These are phyloP conservation scores for Castanopsis chinensis DNA, from an alignment of 306 rosid genomes.

Conservation along the genomic window DNA sequence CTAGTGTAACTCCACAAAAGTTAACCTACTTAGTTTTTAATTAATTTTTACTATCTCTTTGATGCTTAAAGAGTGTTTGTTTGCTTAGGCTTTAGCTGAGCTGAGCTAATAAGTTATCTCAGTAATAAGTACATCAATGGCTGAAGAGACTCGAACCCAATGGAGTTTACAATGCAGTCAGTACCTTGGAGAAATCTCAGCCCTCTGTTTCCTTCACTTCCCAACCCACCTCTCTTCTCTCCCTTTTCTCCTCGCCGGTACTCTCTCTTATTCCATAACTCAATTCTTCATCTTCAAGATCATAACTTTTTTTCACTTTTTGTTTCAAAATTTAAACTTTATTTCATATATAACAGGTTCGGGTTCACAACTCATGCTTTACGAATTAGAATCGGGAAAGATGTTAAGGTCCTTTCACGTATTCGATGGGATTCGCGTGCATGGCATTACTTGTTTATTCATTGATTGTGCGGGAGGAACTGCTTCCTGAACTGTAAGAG, in stretches of 20 bases:
- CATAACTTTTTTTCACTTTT: neutral
- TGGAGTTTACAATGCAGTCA: conserved; percentile 62
- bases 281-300: neutral
- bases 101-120: neutral
- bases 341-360: conserved; percentile 41
- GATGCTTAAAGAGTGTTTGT: no score
- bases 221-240: conserved; percentile 50
- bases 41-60: no score
- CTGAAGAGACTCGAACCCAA: conserved; percentile 23
- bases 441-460: conserved; percentile 53
- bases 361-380: conserved; percentile 70
- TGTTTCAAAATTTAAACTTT: neutral
- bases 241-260: conserved; percentile 77
- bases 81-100: neutral
- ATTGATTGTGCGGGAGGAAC: neutral
- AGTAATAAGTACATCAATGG: conserved; percentile 1
- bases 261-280: neutral
- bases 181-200: conserved; percentile 90
- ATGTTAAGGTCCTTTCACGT: conserved; percentile 46
- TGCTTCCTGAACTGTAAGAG: no score
- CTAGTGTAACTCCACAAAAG: no score
- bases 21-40: no score
- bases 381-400: conserved; percentile 52
- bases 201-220: conserved; percentile 71
- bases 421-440: conserved; percentile 91